Conservation (phyloP, 495 filamentous ascomycete species). For the Saxophila tyrrhenica region DNA sequence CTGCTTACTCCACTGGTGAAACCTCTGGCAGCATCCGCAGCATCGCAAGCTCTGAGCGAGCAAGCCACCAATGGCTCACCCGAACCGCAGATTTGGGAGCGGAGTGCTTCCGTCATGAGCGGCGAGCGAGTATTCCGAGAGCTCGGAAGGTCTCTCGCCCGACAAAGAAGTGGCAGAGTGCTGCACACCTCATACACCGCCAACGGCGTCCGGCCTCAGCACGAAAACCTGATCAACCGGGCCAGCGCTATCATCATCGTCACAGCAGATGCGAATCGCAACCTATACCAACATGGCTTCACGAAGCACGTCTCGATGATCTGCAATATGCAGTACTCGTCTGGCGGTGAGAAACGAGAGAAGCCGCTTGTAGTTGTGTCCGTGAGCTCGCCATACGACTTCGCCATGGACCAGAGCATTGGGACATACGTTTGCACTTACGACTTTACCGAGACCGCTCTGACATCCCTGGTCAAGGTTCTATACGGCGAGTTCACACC, state of each 20-base stretch:
- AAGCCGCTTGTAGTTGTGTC: constrained; percentile 73
- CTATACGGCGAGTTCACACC: constrained; percentile 68
- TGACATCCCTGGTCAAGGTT: constrained; percentile 69
- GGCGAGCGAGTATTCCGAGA: constrained; percentile 82
- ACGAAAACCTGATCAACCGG: constrained; percentile 79
- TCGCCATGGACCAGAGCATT: constrained; percentile 74
- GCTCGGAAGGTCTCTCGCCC: constrained; percentile 66
- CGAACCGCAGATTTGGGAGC: constrained; percentile 48
- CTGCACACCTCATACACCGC: constrained; percentile 86
- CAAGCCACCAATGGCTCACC: constrained; percentile 29
- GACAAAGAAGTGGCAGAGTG: constrained; percentile 68
- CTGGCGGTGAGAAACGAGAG: constrained; percentile 44
- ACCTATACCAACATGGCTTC: constrained; percentile 82
- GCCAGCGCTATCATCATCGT: constrained; percentile 76
- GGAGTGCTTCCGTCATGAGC: constrained; percentile 60
- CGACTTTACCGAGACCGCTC: constrained; percentile 83
- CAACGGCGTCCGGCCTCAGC: constrained; percentile 76
- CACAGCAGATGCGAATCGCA: constrained; percentile 81
- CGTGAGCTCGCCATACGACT: constrained; percentile 86
- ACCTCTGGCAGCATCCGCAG: constrained; percentile 71
- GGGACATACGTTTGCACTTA: constrained; percentile 88
- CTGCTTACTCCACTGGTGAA: constrained; percentile 77
- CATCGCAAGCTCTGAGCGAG: constrained; percentile 44
- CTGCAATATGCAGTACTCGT: constrained; percentile 57
- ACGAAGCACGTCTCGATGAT: constrained; percentile 92